Evolutionary conservation across 2,329 filamentous ascomycete species (phyloP), one percentile per base, ranked within the genome.

Genomic region (Arthrocladium fulminans): DNA sequence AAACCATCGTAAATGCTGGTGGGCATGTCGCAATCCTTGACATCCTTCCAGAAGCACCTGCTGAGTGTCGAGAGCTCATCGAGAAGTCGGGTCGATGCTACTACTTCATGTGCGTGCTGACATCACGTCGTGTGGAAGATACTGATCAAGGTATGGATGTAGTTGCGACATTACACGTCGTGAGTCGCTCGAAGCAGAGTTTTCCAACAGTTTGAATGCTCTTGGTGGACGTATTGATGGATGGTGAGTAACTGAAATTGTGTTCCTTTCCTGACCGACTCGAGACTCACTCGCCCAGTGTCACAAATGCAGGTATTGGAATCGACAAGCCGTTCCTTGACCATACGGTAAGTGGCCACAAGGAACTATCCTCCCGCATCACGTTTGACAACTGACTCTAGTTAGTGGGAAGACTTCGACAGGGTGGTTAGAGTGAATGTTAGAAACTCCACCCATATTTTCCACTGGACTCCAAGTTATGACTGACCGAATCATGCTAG

Each of bases 281-380:
- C 34, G 17, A 17, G n/a, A 42, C 12, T 12, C 1, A 3, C 20
- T 17, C 38, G 23, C 27, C 17, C 23, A 51, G 49, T 44, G 42
- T 51, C 17, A 50, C 50, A 7, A 41, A 46, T 19, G 70, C 69
- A 0, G 71, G 71, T 2, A 69, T 73, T 13, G 72, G 69, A 49
- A 63, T 64, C 10, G 68, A 73, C 43, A 55, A 70, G 0, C 55
- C 61, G 1, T 73, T 74, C 51, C 63, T 73, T 0, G 69, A 73
- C 3, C 72, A 67, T 10, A 64, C 62, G 2, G 37, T 40, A 13
- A 40, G 37, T 40, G 15, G 37, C 20, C 37, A 12, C 15, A 6
- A 8, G 13, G n/a, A 19, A 20, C 15, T 19, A 4, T n/a, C 15
- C 3, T 35, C 32, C 10, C 32, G 19, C n/a, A 15, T 6, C 15